Evolutionary conservation across 169 alveolate species (phyloP).

Genomic region (Eimeria praecox): DNA sequence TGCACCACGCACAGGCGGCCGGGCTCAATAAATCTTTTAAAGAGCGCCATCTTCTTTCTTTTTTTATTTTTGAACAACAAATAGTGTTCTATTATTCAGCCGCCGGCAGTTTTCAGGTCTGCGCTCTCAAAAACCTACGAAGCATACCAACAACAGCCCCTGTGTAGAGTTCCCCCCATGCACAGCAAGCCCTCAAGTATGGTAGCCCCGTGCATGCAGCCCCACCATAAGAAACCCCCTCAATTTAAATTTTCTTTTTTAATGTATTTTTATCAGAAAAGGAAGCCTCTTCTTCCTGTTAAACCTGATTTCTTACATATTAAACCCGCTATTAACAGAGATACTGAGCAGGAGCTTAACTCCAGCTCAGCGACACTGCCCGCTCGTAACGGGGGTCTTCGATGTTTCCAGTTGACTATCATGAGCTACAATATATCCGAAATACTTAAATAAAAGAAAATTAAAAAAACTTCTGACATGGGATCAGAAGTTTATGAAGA

Average conservation of each 20-base stretch:
- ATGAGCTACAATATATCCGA: too few species aligned
- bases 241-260: neutral
- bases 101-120: slow-evolving; percentile 51
- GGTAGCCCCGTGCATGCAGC: slow-evolving; percentile 10
- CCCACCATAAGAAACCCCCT: neutral
- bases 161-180: neutral
- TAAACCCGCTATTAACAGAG: neutral
- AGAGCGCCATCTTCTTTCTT: slow-evolving; percentile 86
- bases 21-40: slow-evolving; percentile 95
- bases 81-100: neutral
- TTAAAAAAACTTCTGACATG: too few species aligned
- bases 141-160: neutral
- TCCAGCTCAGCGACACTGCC: neutral
- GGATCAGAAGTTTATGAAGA: too few species aligned
- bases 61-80: neutral
- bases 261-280: neutral
- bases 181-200: neutral
- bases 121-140: neutral
- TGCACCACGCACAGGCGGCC: slow-evolving; percentile 95
- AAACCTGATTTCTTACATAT: neutral
- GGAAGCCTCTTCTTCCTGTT: neutral
- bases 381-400: neutral
- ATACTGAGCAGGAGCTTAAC: neutral
- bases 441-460: too few species aligned
- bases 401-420: neutral